A percentile compares a stretch with the other conserved stretches of the same genome.
Conservation (phyloP, 2,329 filamentous ascomycete species). For the Trichoderma gracile region DNA sequence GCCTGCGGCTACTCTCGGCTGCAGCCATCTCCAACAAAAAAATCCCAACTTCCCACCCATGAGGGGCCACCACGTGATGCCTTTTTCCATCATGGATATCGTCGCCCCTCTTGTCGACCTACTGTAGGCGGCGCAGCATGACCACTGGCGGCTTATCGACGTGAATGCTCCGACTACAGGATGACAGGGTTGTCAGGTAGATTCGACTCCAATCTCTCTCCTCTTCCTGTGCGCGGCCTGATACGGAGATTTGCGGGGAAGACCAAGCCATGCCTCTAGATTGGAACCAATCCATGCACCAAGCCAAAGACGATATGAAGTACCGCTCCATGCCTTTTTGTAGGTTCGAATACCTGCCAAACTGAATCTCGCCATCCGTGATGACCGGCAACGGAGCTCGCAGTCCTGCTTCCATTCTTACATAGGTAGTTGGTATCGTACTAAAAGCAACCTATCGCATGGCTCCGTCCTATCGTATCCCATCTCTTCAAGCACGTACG, state of each 20-base stretch:
- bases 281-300: not conserved
- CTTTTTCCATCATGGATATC: not conserved
- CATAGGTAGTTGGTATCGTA: too few relatives aligned
- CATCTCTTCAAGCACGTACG: not conserved
- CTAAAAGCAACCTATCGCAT: not conserved
- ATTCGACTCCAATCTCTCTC: not conserved
- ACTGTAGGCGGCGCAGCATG: not conserved
- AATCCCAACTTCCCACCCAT: not conserved
- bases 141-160: not conserved
- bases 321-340: not conserved
- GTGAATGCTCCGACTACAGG: too few relatives aligned
- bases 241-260: slow-evolving; percentile 26
- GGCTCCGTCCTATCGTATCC: not conserved
- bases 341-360: not conserved
- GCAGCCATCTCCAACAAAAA: slow-evolving; percentile 6
- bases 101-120: slow-evolving; percentile 19
- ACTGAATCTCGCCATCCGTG: not conserved
- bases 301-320: not conserved
- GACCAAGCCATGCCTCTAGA: not conserved
- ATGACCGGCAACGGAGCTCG: slow-evolving; percentile 12
- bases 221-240: slow-evolving; percentile 25
- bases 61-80: slow-evolving; percentile 32
- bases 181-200: too few relatives aligned
- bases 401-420: not conserved
- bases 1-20: slow-evolving; percentile 33